phyloP scores from a whole-genome alignment of 352 stramenopile species.

The Globisporangium paroecandrum region DNA sequence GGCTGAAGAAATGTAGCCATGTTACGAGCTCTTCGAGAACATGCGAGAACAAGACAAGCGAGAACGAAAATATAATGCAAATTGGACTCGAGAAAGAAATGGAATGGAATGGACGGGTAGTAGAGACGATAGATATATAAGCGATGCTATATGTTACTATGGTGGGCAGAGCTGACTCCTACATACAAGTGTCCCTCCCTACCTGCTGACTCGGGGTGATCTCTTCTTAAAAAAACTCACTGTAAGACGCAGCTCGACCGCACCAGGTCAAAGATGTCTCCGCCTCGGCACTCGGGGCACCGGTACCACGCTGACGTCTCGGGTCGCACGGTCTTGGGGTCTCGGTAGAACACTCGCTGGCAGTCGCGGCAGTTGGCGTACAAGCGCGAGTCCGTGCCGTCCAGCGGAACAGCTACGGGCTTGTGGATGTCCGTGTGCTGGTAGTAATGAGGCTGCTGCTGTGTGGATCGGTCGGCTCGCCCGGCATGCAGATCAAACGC shows the following conservation, averaged over 20 bases:
- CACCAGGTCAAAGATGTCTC: slow-evolving; percentile 48
- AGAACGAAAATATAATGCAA: neutral
- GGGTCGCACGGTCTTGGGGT: slow-evolving; percentile 41
- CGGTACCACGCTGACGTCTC: slow-evolving; percentile 72
- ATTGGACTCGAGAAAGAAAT: neutral
- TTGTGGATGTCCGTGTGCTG: slow-evolving; percentile 1
- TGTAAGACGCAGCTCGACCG: slow-evolving; percentile 55
- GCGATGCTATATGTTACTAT: neutral
- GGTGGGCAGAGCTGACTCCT: too few species aligned
- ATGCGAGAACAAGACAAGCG: neutral
- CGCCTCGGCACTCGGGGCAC: slow-evolving; percentile 50
- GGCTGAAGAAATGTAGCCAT: neutral
- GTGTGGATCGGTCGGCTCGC: neutral
- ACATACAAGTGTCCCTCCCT: too few species aligned
- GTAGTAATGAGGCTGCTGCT: slow-evolving; percentile 5
- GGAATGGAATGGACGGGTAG: too few species aligned
- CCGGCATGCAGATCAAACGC: slow-evolving; percentile 19
- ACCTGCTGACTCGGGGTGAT: too few species aligned
- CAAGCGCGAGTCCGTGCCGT: slow-evolving; percentile 31
- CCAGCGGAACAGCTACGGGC: slow-evolving; percentile 21
- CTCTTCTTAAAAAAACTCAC: slow-evolving; percentile 19
- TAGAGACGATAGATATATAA: neutral
- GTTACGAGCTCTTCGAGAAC: neutral
- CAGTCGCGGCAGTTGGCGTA: slow-evolving; percentile 64
- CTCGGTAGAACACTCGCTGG: slow-evolving; percentile 59